Base-by-base conservation (phyloP, 2,329 filamentous ascomycete species). In the Pseudogymnoascus sp. region DNA sequence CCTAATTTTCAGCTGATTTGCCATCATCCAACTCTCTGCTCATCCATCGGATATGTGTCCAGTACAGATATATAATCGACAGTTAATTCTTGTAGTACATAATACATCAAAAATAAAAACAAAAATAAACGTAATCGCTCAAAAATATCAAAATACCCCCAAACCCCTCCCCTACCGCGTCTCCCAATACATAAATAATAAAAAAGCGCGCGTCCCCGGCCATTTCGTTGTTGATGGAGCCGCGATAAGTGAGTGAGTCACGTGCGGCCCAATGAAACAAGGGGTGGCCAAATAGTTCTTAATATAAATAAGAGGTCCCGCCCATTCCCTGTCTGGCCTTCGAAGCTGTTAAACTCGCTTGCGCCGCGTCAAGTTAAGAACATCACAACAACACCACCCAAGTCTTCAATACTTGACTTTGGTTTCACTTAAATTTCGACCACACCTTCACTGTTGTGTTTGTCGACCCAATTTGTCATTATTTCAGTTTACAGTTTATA, bases 341-440 rank as follows among this genome's bases (percentile, higher is more conserved):
- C 13, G 25, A 15, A 52, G 25, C 25, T 31, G 25, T 29, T 52
- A 29, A 52, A 29, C 42, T 52, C 42, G 42, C 42, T 52, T 52
- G 42, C 42, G 42, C 42, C 42, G 42, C 42, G 42, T 52, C 42
- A 52, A 52, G 42, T 52, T 15, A 27, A 52, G 42, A 52, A 52
- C 42, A 52, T 52, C 42, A 52, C 42, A 52, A 52, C 42, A 52
- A 52, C 42, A 52, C 42, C 29, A 52, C 25, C 25, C 55, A 59
- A 59, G 55, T 59, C 55, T 59, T 59, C 55, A 59, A 59, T 59
- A 59, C 55, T 59, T 59, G 55, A 25, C 18, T 37, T 59, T 36
- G 55, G 31, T 59, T 21, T 36, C 31, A 36, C 35, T 59, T 39
- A 10, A 29, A 59, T 21, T 29, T 27, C 31, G 15, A 59, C 5